Conservation (phyloP, 192 early-diverging fungal genomes). For the Coemansia sp. region DNA sequence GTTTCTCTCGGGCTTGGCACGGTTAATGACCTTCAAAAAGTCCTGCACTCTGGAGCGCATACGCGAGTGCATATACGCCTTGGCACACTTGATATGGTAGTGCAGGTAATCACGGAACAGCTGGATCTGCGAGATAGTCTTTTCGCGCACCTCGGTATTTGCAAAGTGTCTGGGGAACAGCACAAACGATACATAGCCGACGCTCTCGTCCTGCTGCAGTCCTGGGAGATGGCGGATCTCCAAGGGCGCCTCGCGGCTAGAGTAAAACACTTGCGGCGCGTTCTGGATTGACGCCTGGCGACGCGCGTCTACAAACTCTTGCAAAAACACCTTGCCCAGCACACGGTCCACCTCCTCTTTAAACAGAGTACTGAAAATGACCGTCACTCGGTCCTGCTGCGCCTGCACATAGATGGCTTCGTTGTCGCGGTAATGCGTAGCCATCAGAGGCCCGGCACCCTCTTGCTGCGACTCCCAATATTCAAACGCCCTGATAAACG, state of each 20-base stretch:
- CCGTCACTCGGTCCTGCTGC: conserved; percentile 90
- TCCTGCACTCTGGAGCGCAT: conserved; percentile 93
- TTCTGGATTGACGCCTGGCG: conserved; percentile 83
- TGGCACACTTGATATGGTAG: conserved; percentile 99
- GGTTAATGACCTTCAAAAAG: conserved; percentile 97
- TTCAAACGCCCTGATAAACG: conserved; percentile 86
- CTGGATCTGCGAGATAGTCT: conserved; percentile 93
- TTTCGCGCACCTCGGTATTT: conserved; percentile 67
- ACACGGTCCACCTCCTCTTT: conserved; percentile 97
- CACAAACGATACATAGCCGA: conserved; percentile 97
- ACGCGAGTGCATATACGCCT: conserved; percentile 98
- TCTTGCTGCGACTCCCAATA: conserved; percentile 74
- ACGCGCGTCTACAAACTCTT: conserved; percentile 99
- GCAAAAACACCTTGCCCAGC: conserved; percentile 94
- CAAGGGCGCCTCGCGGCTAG: conserved; percentile 85
- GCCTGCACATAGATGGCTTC: conserved; percentile 94
- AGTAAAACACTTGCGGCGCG: conserved; percentile 96
- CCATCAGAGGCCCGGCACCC: conserved; percentile 77
- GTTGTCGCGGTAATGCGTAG: conserved; percentile 88
- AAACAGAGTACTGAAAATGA: conserved; percentile 95
- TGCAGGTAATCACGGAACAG: conserved; percentile 98
- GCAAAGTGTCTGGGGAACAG: conserved; percentile 91
- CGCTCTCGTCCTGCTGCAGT: conserved; percentile 73
- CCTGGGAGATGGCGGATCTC: conserved; percentile 80
- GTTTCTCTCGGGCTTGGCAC: conserved; percentile 86